Evolutionary conservation across 805 yeast genomes (phyloP), one percentile per base, ranked within the genome.

Genomic region (Candida succiphila): DNA sequence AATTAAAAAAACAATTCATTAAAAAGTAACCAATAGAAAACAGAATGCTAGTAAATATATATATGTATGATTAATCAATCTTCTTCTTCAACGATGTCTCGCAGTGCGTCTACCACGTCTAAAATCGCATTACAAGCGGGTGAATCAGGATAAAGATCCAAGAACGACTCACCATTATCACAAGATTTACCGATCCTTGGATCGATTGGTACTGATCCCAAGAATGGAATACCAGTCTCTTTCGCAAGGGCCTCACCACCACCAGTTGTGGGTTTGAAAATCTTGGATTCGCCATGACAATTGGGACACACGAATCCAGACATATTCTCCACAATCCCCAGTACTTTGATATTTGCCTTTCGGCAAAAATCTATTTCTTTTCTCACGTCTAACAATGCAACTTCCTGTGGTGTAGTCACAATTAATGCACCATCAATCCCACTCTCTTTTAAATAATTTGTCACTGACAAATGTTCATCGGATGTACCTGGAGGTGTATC

Each of bases 401-500:
- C 97, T 54, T 92, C 99, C 57, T 92, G 99, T 1, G 99, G 98
- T 0, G 98, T 92, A 0, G 98, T 89, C 24, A 92, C 92, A 3
- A 92, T 70, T 21, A 92, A 64, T 0, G 98, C 98, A 1, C 99
- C 99, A 52, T 89, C 96, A 2, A 92, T 77, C 0, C 96, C 96
- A 4, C 81, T 75, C 24, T 85, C 95, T 47, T 84, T 82, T 70
- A 92, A 63, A 50, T 84, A 88, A 33, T 83, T 78, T 22, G 88
- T 84, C 22, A 92, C 88, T 7, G 94, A 78, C 27, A 92, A 67
- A 58, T 92, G 99, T 54, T 92, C 99, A 57, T 92, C 99, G 0
- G 95, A 81, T 0, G 99, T 92, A 0, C 99, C 98, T 0, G 99
- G 99, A 0, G 98, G 99, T 0, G 99, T 92, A 49, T 92, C 99